Evolutionary conservation across 164 flowering plant species (phyloP).

Genomic region (Cinnamomum micranthum): DNA sequence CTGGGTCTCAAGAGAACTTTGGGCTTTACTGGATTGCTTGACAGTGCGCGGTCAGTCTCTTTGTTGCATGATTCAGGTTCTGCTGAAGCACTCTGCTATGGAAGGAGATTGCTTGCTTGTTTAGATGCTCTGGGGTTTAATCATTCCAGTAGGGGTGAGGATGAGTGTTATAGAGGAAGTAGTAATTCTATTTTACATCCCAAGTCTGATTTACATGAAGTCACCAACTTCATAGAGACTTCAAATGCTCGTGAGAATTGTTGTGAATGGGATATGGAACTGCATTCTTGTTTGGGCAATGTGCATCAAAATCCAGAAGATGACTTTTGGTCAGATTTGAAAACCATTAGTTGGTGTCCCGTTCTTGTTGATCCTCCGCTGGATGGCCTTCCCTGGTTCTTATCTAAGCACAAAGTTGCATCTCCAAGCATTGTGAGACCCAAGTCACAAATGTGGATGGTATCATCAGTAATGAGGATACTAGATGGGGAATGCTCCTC

Average conservation of each 20-base stretch:
- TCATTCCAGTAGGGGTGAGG: conserved; percentile 32
- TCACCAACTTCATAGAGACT: conserved; percentile 12
- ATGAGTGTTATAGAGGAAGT: conserved; percentile 9
- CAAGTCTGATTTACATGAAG: conserved; percentile 8
- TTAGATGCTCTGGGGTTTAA: conserved; percentile 52
- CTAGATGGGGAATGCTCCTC: conserved; percentile 74
- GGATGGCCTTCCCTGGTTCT: conserved; percentile 77
- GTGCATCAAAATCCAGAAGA: conserved; percentile 42
- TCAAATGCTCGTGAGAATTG: conserved; percentile 5
- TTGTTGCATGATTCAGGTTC: conserved; percentile 57
- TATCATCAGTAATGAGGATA: conserved; percentile 64
- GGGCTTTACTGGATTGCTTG: conserved; percentile 68
- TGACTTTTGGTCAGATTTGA: conserved; percentile 78
- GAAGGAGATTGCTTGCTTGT: conserved; percentile 51
- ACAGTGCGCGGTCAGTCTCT: conserved; percentile 79
- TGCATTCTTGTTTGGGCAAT: conserved; percentile 32
- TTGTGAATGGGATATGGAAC: conserved; percentile 26
- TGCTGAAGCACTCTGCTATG: conserved; percentile 37
- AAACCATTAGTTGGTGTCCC: conserved; percentile 81
- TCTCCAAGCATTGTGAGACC: conserved; percentile 68
- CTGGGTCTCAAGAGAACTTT: conserved; percentile 67
- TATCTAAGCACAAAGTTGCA: conserved; percentile 43
- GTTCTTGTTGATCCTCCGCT: conserved; percentile 59
- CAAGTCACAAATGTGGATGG: conserved; percentile 79
- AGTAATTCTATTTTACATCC: conserved; percentile 9